Evolutionary conservation across 495 filamentous ascomycete genomes (phyloP).

Genomic region (Penicillium flavigenum): DNA sequence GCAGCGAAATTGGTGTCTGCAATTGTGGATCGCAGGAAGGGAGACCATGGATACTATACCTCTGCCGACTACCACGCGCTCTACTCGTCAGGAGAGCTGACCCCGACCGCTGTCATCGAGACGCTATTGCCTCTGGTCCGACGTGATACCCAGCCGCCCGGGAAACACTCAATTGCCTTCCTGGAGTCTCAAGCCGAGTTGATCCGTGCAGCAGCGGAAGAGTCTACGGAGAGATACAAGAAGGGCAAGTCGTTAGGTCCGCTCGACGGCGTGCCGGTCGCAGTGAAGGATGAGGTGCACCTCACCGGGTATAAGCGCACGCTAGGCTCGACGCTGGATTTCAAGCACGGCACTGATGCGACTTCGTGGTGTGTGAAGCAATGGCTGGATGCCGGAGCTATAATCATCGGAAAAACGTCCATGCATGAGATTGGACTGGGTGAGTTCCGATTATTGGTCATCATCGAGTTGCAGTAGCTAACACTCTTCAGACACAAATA

Average conservation of each 20-base stretch:
- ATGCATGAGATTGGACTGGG: conserved; percentile 90
- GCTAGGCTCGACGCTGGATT: conserved; percentile 60
- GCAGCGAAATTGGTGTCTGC: conserved; percentile 20
- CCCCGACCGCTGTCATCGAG: conserved; percentile 69
- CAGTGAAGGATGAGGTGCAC: conserved; percentile 80
- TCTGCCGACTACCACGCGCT: conserved; percentile 73
- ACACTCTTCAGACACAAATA: conserved; percentile 62
- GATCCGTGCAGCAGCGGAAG: conserved; percentile 65
- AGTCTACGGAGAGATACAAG: conserved; percentile 68
- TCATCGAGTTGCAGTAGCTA: background rate
- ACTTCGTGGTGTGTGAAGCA: conserved; percentile 75
- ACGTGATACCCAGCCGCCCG: conserved; percentile 49
- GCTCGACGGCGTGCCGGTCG: conserved; percentile 83
- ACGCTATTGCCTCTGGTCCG: conserved; percentile 68
- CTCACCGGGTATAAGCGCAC: conserved; percentile 70
- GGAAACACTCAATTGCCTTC: conserved; percentile 69
- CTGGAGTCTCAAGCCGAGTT: conserved; percentile 57
- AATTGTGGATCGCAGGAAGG: conserved; percentile 32
- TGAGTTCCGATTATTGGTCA: conserved; percentile 26
- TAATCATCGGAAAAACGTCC: conserved; percentile 80
- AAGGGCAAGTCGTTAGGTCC: conserved; percentile 60
- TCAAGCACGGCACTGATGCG: conserved; percentile 45
- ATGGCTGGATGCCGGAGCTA: conserved; percentile 73
- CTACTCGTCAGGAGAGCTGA: conserved; percentile 65
- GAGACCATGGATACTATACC: conserved; percentile 58